phyloP scores from a whole-genome alignment of 2,329 filamentous ascomycete species.

The Colletotrichum nymphaeae region DNA sequence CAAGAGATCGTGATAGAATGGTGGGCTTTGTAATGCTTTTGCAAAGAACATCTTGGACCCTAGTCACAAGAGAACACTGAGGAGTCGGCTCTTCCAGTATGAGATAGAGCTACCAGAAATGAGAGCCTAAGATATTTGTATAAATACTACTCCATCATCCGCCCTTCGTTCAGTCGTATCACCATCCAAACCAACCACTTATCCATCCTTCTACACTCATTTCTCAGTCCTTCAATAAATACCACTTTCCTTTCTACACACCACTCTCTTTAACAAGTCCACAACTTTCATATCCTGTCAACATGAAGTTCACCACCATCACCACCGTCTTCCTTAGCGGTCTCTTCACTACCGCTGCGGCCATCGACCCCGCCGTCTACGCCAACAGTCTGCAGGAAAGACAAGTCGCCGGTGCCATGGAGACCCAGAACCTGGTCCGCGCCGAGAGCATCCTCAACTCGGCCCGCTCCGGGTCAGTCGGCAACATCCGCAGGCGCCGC shows the following conservation, averaged over 20 bases:
- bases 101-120: too few relatives aligned
- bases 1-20: not conserved
- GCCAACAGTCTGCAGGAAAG: not conserved
- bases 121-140: not conserved
- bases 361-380: not conserved
- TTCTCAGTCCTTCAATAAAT: not conserved
- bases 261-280: not conserved
- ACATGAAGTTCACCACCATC: slow-evolving; percentile 14
- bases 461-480: slow-evolving; percentile 5
- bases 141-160: not conserved
- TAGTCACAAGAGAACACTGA: too few relatives aligned
- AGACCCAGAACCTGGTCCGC: slow-evolving; percentile 6
- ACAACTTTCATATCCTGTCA: not conserved
- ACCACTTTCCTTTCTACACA: not conserved
- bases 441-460: slow-evolving; percentile 16
- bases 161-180: not conserved
- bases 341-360: not conserved
- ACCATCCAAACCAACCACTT: not conserved
- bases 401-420: slow-evolving; percentile 15
- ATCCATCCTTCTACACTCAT: not conserved
- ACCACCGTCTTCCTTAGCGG: slow-evolving; percentile 7
- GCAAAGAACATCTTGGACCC: not conserved
- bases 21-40: not conserved
- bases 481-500: slow-evolving; percentile 8
- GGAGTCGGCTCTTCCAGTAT: too few relatives aligned